Evolutionary conservation across 331 rosid species (phyloP), one percentile per base, ranked within the genome.

Genomic region (Malus hybrid): DNA sequence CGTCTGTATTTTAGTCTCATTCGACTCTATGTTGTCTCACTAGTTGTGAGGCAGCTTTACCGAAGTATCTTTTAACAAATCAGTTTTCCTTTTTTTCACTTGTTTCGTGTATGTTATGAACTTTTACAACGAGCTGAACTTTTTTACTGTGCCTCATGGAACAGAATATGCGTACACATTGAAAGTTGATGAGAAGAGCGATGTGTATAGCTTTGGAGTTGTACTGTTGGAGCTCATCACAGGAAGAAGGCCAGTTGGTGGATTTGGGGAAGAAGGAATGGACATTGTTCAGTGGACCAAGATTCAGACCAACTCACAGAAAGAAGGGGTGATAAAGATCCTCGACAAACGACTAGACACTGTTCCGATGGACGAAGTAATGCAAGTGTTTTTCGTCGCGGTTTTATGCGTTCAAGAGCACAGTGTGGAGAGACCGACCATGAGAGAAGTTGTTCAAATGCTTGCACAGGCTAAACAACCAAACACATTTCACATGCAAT

Each of bases 381-480:
- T 73, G 84, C 96, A 92, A 24, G 80, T 90, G 24, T 92, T 88
- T 82, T 90, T 89, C 75, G 92, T 92, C 64, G 91, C 97, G 27
- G 87, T 90, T 93, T 71, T 87, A 10, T 88, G 97, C 75, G 93
- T 88, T 69, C 86, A 92, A 29, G 97, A 92, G 50, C 90, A 82
- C 57, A 90, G 96, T 52, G 88, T 92, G 77, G 97, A 92, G 80
- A 27, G 97, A 77, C 93, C 97, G 48, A 86, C 93, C 81, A 91
- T 89, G 97, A 89, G 97, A 80, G 97, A 91, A 77, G 97, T 91
- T 44, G 97, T 92, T 66, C 92, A 92, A 64, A 92, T 92, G 93
- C 90, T 91, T 28, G 82, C 83, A 71, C 91, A 91, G 80, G 93
- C 92, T 22, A 91, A 87, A 75, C 90, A 89, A 76, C 89, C 94